phyloP scores from a whole-genome alignment of 2,329 filamentous ascomycete genomes.

The Dothiorella sarmentorum region DNA sequence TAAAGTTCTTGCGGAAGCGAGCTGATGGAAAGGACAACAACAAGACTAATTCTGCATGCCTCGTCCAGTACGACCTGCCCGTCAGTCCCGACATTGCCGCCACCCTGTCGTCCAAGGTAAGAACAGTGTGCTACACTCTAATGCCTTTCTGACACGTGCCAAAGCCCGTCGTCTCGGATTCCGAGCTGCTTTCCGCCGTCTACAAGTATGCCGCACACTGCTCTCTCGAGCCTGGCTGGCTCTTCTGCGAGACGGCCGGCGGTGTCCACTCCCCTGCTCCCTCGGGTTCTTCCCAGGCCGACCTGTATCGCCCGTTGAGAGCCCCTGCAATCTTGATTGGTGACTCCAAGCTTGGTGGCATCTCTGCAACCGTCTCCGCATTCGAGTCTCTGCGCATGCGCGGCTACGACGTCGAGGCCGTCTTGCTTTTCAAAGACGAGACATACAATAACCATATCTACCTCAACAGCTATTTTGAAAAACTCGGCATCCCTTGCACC shows the following conservation, averaged over 20 bases:
- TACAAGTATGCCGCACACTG: constrained; percentile 43
- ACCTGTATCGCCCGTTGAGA: constrained; percentile 72
- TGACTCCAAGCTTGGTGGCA: constrained; percentile 73
- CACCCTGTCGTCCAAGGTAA: not conserved
- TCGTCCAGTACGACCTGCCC: constrained; percentile 70
- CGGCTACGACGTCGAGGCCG: constrained; percentile 70
- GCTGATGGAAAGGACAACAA: not conserved
- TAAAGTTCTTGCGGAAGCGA: not conserved
- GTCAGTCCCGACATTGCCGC: constrained; percentile 78
- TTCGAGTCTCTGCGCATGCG: constrained; percentile 75
- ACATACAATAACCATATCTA: constrained; percentile 68
- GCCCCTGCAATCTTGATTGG: constrained; percentile 71
- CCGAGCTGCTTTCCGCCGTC: constrained; percentile 38
- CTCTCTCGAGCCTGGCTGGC: constrained; percentile 49
- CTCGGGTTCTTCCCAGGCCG: constrained; percentile 71
- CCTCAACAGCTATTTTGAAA: constrained; percentile 63
- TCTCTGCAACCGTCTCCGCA: constrained; percentile 74
- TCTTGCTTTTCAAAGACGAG: constrained; percentile 66
- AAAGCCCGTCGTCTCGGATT: constrained; percentile 21
- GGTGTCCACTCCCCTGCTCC: constrained; percentile 77
- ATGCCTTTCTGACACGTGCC: not conserved
- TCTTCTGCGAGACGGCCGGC: constrained; percentile 77
- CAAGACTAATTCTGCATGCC: constrained; percentile 34
- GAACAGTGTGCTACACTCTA: not conserved
- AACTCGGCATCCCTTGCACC: constrained; percentile 54